A percentile compares a stretch with the other conserved stretches of the same genome.
phyloP scores from a whole-genome alignment of 306 rosid species.

The Ziziphus jujuba region DNA sequence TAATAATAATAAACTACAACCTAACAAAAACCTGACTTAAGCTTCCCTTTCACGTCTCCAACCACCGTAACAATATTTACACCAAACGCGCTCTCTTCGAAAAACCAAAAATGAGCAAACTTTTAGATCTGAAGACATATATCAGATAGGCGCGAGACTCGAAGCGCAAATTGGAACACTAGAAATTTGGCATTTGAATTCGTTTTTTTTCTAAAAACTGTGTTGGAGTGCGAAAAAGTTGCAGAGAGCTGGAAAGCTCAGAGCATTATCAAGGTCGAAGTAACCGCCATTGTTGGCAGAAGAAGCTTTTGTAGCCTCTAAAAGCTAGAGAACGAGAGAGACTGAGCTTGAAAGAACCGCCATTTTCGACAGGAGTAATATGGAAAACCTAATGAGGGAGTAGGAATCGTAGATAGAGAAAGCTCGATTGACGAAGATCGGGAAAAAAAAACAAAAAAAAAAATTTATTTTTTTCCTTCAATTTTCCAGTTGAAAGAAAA shows the following conservation, averaged over 20 bases:
- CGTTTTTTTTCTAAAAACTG: neutral
- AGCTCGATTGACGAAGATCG: constrained; percentile 25
- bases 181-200: neutral
- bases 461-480: no score
- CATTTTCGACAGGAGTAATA: constrained; percentile 9
- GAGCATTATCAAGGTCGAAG: constrained; percentile 5
- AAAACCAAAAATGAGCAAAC: constrained; percentile 15
- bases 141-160: constrained; percentile 11
- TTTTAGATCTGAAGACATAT: constrained; percentile 37
- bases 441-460: constrained; percentile 35
- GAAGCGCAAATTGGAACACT: constrained; percentile 13
- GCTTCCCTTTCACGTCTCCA: constrained; percentile 24
- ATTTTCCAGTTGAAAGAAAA: neutral
- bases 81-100: constrained; percentile 29
- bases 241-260: constrained; percentile 9
- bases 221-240: neutral
- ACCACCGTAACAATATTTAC: constrained; percentile 26
- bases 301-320: constrained; percentile 17
- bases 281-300: constrained; percentile 31
- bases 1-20: neutral
- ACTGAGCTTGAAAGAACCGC: constrained; percentile 19
- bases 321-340: constrained; percentile 20
- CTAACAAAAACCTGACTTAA: constrained; percentile 25
- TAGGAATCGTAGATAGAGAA: neutral
- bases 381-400: neutral